Conservation (phyloP, 129 eudicot genomes). For the Tanacetum coccineum region DNA sequence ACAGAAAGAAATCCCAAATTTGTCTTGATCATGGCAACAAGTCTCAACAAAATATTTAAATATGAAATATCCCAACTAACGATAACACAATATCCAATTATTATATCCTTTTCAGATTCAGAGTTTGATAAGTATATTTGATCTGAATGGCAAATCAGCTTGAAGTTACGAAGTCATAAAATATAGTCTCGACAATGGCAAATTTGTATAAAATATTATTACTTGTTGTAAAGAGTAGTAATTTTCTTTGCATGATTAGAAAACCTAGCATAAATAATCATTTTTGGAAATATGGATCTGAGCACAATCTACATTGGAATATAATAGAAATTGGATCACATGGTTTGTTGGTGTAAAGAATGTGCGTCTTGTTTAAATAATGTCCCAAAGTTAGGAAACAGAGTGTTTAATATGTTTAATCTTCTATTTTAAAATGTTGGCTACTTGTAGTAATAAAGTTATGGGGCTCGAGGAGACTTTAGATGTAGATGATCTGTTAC, state of each 20-base stretch:
- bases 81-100: background rate
- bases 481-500: conserved; percentile 13
- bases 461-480: conserved; percentile 23
- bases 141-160: background rate
- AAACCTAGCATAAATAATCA: conserved; percentile 21
- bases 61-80: background rate
- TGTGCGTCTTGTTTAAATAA: conserved; percentile 22
- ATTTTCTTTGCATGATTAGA: conserved; percentile 11
- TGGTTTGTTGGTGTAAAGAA: conserved; percentile 31
- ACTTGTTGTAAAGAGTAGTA: background rate
- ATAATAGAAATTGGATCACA: conserved; percentile 30
- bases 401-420: conserved; percentile 26
- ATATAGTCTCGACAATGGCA: background rate
- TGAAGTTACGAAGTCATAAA: background rate
- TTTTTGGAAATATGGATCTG: conserved; percentile 24
- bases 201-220: background rate
- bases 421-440: conserved; percentile 8
- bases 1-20: conserved; percentile 7
- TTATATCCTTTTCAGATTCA: background rate
- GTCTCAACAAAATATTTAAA: no score
- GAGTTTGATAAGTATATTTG: background rate
- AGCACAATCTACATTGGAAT: conserved; percentile 25
- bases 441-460: conserved; percentile 15
- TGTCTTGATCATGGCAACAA: conserved; percentile 21
- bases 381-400: conserved; percentile 29